These are phyloP conservation scores for Porodaedalea pini DNA, from an alignment of 1,284 basidiomycete genomes.

Conservation along the genomic window DNA sequence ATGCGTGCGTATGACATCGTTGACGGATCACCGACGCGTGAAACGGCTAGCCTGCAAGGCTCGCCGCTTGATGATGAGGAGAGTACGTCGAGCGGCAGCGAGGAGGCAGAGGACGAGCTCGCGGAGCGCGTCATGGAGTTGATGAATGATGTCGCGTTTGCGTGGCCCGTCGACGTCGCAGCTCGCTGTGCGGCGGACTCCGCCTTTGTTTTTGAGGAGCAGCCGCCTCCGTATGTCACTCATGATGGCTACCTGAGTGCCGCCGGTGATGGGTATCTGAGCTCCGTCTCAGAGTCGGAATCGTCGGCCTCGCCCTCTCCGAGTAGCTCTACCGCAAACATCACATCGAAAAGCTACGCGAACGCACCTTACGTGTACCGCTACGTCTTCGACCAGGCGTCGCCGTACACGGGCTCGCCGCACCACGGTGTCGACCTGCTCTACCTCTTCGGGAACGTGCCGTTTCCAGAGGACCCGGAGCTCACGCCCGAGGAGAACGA, in stretches of 20 bases:
- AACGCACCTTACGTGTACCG: constrained; percentile 51
- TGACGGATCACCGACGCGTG: constrained; percentile 8
- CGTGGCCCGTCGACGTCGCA: constrained; percentile 68
- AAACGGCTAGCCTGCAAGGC: background rate
- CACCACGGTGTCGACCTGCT: constrained; percentile 69
- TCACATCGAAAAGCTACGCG: background rate
- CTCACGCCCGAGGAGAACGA: constrained; percentile 32
- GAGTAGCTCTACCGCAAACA: background rate
- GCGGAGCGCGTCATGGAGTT: constrained; percentile 62
- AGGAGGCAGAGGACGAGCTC: constrained; percentile 47
- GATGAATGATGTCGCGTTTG: constrained; percentile 66
- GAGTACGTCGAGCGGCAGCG: constrained; percentile 1
- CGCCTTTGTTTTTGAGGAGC: constrained; percentile 17
- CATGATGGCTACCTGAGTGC: background rate
- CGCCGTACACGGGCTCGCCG: constrained; percentile 54
- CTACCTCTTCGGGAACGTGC: constrained; percentile 72
- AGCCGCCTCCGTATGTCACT: background rate
- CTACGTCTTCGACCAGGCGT: constrained; percentile 76
- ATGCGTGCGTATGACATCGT: constrained; percentile 66
- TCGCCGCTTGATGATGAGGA: constrained; percentile 8
- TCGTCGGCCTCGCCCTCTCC: constrained; percentile 1
- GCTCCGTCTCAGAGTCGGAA: constrained; percentile 10
- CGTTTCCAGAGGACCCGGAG: constrained; percentile 39
- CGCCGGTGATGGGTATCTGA: constrained; percentile 4
- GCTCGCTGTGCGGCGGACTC: constrained; percentile 28